These are phyloP conservation scores for Rhizophlyctis rosea DNA, from an alignment of 192 early-diverging fungal species.

Conservation along the genomic window DNA sequence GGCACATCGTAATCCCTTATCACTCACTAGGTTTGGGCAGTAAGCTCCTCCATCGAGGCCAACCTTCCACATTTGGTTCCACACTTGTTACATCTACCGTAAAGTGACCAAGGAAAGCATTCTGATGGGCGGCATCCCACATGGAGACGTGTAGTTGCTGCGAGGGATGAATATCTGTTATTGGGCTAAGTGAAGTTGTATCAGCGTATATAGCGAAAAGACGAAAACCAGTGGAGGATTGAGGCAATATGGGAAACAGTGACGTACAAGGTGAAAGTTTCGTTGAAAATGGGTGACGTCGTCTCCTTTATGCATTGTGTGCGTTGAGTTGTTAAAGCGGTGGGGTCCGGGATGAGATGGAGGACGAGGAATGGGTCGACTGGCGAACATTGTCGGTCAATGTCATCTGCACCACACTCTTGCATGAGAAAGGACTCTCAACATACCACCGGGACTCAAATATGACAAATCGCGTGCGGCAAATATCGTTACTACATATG, in stretches of 20 bases:
- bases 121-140: constrained; percentile 13
- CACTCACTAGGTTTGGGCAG: constrained; percentile 16
- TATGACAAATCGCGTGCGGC: background rate
- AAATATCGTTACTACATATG: background rate
- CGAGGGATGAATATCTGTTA: background rate
- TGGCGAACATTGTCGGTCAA: background rate
- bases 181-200: no score
- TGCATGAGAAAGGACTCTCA: background rate
- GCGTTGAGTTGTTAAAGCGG: constrained; percentile 14
- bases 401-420: background rate
- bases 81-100: background rate
- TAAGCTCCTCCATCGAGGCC: constrained; percentile 12
- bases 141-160: constrained; percentile 24
- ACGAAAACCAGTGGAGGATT: background rate
- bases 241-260: background rate
- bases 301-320: constrained; percentile 6
- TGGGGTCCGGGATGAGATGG: constrained; percentile 22
- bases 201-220: background rate
- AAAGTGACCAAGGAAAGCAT: background rate
- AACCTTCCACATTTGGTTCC: no score
- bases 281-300: constrained; percentile 5
- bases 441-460: background rate
- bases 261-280: constrained; percentile 16
- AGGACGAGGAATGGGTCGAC: background rate
- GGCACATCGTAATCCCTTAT: no score